Evolutionary conservation across 352 stramenopile species (phyloP).

Genomic region (Pythium biforme): DNA sequence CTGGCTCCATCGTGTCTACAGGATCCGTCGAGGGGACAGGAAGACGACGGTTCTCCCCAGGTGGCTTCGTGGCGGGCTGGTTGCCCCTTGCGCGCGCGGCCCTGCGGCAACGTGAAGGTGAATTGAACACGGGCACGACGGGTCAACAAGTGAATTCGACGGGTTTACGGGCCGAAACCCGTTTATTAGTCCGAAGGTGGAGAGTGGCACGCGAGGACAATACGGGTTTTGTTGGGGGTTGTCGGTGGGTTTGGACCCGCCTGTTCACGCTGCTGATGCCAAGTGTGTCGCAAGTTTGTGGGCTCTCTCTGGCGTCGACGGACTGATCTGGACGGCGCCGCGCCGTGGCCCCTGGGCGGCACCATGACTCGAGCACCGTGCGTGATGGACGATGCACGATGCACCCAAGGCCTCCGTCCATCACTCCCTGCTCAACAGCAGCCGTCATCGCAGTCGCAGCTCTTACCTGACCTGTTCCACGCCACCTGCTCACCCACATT

Average conservation of each 20-base stretch:
- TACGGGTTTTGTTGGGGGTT: not conserved
- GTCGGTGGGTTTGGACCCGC: not conserved
- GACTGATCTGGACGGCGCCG: not conserved
- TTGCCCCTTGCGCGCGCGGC: not conserved
- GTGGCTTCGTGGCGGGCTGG: conserved; percentile 10
- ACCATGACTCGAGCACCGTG: no score
- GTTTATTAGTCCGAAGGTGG: not conserved
- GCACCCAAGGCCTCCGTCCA: no score
- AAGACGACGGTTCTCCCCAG: no score
- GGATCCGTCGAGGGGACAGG: no score
- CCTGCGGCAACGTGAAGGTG: conserved; percentile 16
- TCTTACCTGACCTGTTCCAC: no score
- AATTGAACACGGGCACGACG: conserved; percentile 5
- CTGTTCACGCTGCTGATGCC: conserved; percentile 14
- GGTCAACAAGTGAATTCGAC: not conserved
- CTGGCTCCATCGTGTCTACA: conserved; percentile 7
- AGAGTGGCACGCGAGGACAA: not conserved
- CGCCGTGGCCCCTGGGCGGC: no score
- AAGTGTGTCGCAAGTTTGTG: conserved; percentile 16
- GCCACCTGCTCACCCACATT: no score
- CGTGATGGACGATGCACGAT: no score
- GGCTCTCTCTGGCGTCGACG: conserved; percentile 1
- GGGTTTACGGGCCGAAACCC: conserved; percentile 4
- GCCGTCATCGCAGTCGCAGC: no score
- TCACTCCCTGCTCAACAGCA: no score